Percentiles rank a stretch among this genome's conserved stretches.
phyloP scores from a whole-genome alignment of 164 flowering plant species.

The Magnolia kwangsiensis region DNA sequence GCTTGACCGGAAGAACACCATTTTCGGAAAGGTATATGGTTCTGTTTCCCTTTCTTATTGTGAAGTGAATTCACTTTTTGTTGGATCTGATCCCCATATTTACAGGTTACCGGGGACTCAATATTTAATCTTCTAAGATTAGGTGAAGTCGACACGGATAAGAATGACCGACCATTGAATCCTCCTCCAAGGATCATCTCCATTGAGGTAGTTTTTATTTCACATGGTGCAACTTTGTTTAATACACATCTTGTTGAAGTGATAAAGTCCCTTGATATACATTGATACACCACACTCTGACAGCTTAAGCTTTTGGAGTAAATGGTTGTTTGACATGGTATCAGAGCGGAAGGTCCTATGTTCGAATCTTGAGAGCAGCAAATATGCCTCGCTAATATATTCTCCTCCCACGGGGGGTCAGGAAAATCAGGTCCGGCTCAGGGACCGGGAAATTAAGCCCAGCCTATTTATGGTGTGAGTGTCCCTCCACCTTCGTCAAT shows the following conservation, averaged over 20 bases:
- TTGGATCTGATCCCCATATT: neutral
- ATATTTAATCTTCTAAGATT: constrained; percentile 69
- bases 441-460: too few species aligned
- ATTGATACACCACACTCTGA: too few species aligned
- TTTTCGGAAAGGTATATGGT: constrained; percentile 80
- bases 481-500: too few species aligned
- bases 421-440: too few species aligned
- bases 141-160: constrained; percentile 80
- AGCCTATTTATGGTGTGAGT: too few species aligned
- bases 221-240: neutral
- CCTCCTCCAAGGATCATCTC: constrained; percentile 72
- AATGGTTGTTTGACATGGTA: too few species aligned
- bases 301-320: too few species aligned
- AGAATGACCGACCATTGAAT: constrained; percentile 77
- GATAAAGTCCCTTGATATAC: too few species aligned
- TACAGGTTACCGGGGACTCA: constrained; percentile 92
- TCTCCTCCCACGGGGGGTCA: too few species aligned
- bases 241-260: neutral
- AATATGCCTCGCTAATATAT: too few species aligned
- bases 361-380: too few species aligned
- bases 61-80: neutral
- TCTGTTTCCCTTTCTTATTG: neutral
- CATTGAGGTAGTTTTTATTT: constrained; percentile 54
- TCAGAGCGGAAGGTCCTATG: too few species aligned
- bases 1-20: constrained; percentile 85